Percentiles rank a stretch among this genome's conserved stretches.
These are phyloP conservation scores for Truncatella angustata DNA, from an alignment of 2,329 filamentous ascomycete species.

Conservation along the genomic window DNA sequence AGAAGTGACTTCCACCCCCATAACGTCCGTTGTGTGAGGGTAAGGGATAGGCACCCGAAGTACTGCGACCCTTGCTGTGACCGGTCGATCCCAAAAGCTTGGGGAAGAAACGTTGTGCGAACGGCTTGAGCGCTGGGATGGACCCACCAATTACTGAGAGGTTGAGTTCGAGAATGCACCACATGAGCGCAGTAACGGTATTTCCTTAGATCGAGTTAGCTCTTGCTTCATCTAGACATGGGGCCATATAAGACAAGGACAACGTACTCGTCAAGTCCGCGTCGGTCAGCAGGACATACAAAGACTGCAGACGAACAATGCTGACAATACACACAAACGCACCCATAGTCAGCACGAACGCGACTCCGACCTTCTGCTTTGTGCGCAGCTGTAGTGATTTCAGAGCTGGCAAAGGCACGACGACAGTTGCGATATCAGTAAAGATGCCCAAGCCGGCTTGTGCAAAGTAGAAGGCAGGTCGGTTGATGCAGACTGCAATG, in stretches of 20 bases:
- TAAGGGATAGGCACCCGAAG: neutral
- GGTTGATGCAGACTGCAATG: slow-evolving; percentile 22
- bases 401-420: slow-evolving; percentile 40
- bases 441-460: slow-evolving; percentile 24
- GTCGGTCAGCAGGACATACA: slow-evolving; percentile 13
- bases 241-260: neutral
- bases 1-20: slow-evolving; percentile 8
- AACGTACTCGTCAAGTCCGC: slow-evolving; percentile 15
- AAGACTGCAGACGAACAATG: slow-evolving; percentile 18
- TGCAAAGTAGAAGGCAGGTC: slow-evolving; percentile 24
- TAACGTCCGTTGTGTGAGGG: slow-evolving; percentile 1
- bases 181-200: slow-evolving; percentile 19
- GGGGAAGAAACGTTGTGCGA: slow-evolving; percentile 18
- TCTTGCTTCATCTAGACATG: neutral
- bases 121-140: slow-evolving; percentile 22
- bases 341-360: slow-evolving; percentile 36
- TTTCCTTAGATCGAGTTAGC: slow-evolving; percentile 10
- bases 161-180: slow-evolving; percentile 24
- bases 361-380: slow-evolving; percentile 41
- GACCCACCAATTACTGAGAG: slow-evolving; percentile 24
- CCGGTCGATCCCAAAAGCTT: slow-evolving; percentile 12
- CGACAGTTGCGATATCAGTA: slow-evolving; percentile 22
- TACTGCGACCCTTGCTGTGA: neutral
- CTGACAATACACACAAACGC: slow-evolving; percentile 20
- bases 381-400: slow-evolving; percentile 39